phyloP scores from a whole-genome alignment of 169 alveolate species.

The Plasmodium sp. region DNA sequence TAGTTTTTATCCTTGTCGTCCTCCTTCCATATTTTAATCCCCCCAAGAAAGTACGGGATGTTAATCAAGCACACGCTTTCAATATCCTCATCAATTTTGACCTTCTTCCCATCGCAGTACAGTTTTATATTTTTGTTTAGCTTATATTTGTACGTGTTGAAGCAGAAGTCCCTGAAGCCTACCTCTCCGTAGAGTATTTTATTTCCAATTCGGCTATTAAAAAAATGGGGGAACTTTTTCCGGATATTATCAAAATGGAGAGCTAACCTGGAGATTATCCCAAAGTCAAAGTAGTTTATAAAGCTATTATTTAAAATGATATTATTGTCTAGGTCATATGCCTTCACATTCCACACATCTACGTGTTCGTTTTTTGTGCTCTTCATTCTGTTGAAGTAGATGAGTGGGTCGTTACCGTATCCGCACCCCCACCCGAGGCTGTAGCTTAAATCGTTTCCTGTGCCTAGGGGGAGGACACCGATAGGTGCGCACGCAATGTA shows the following conservation, averaged over 20 bases:
- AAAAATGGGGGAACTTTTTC: conserved; percentile 81
- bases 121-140: conserved; percentile 76
- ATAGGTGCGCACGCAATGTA: conserved; percentile 79
- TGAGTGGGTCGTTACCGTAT: conserved; percentile 78
- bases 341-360: conserved; percentile 69
- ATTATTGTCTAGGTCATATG: conserved; percentile 52
- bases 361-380: conserved; percentile 20
- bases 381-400: conserved; percentile 74
- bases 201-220: conserved; percentile 80
- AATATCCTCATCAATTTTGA: conserved; percentile 67
- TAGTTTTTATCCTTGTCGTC: conserved; percentile 13
- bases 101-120: conserved; percentile 84
- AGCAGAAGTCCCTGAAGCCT: conserved; percentile 81
- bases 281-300: conserved; percentile 86
- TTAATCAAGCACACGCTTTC: conserved; percentile 83
- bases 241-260: conserved; percentile 85
- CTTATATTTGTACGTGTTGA: conserved; percentile 74
- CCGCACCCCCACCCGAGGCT: conserved; percentile 88
- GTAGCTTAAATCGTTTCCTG: conserved; percentile 91
- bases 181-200: conserved; percentile 86
- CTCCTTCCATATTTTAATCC: conserved; percentile 75
- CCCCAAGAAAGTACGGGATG: conserved; percentile 86
- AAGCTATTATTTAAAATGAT: conserved; percentile 77
- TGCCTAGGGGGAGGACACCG: conserved; percentile 89
- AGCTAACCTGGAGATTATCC: conserved; percentile 88